Conservation (phyloP, 805 yeast genomes). For the Candida xiaguanensis region DNA sequence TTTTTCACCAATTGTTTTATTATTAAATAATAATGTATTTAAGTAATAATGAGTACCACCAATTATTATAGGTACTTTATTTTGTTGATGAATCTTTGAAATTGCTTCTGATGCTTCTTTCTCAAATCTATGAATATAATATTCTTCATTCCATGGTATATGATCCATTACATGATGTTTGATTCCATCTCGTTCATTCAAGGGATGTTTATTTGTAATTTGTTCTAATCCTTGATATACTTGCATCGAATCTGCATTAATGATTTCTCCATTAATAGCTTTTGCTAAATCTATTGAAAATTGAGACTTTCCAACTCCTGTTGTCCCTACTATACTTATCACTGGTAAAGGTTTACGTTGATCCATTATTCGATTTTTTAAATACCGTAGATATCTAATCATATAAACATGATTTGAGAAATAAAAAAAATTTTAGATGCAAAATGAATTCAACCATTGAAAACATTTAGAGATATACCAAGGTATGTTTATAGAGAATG, state of each 20-base stretch:
- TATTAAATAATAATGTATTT: slow-evolving; percentile 70
- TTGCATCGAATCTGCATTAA: slow-evolving; percentile 98
- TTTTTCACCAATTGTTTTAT: slow-evolving; percentile 50
- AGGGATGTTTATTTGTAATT: slow-evolving; percentile 91
- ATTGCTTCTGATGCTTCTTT: slow-evolving; percentile 64
- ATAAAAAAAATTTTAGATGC: background rate
- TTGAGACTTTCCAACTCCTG: slow-evolving; percentile 95
- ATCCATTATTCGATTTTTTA: slow-evolving; percentile 2
- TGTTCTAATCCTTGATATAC: slow-evolving; percentile 70
- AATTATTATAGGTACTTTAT: slow-evolving; percentile 80
- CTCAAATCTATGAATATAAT: slow-evolving; percentile 74
- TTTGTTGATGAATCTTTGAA: slow-evolving; percentile 58
- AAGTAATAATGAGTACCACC: slow-evolving; percentile 97
- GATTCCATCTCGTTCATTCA: slow-evolving; percentile 67
- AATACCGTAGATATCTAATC: slow-evolving; percentile 4
- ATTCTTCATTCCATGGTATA: slow-evolving; percentile 75
- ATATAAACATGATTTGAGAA: slow-evolving; percentile 3
- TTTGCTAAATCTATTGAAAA: slow-evolving; percentile 76
- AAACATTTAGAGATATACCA: too few relatives aligned
- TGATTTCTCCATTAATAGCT: slow-evolving; percentile 77
- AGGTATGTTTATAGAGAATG: too few relatives aligned
- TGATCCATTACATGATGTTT: slow-evolving; percentile 89
- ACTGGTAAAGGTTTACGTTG: slow-evolving; percentile 18
- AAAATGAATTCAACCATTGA: too few relatives aligned
- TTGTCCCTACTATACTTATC: slow-evolving; percentile 80